Conservation (phyloP, 2,329 filamentous ascomycete genomes). For the Gliomastix tumulicola region DNA sequence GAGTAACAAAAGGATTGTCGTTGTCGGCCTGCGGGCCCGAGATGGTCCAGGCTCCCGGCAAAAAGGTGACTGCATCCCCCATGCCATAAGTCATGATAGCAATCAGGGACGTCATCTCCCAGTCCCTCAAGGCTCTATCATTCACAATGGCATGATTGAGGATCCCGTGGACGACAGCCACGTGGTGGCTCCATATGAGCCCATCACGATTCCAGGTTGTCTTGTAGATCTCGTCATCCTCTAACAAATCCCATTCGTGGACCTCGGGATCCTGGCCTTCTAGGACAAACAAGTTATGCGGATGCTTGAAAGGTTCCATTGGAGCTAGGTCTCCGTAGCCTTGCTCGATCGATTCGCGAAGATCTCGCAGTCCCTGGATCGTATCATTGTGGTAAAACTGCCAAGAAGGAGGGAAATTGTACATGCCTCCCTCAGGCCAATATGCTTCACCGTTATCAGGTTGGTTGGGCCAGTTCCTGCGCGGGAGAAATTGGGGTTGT, state of each 20-base stretch:
- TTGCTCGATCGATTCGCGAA: not conserved
- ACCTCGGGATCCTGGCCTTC: too few relatives aligned
- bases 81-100: slow-evolving; percentile 11
- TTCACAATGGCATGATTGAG: slow-evolving; percentile 5
- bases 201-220: too few relatives aligned
- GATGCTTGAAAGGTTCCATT: slow-evolving; percentile 8
- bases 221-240: too few relatives aligned
- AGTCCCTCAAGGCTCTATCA: slow-evolving; percentile 1
- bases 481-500: slow-evolving; percentile 11
- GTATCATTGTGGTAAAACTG: too few relatives aligned
- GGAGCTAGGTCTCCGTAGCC: slow-evolving; percentile 6
- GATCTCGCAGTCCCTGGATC: too few relatives aligned
- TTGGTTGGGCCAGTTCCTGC: slow-evolving; percentile 6
- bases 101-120: slow-evolving; percentile 8
- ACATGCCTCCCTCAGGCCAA: not conserved
- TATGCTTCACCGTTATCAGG: not conserved
- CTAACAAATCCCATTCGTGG: too few relatives aligned
- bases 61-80: slow-evolving; percentile 6
- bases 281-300: too few relatives aligned
- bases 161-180: slow-evolving; percentile 8
- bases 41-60: slow-evolving; percentile 6
- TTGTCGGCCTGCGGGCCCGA: not conserved
- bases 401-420: too few relatives aligned
- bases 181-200: slow-evolving; percentile 7
- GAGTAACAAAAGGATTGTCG: not conserved